Base-by-base conservation (phyloP, 1,139 yeast genomes). In the Taphrina wiesneri region DNA sequence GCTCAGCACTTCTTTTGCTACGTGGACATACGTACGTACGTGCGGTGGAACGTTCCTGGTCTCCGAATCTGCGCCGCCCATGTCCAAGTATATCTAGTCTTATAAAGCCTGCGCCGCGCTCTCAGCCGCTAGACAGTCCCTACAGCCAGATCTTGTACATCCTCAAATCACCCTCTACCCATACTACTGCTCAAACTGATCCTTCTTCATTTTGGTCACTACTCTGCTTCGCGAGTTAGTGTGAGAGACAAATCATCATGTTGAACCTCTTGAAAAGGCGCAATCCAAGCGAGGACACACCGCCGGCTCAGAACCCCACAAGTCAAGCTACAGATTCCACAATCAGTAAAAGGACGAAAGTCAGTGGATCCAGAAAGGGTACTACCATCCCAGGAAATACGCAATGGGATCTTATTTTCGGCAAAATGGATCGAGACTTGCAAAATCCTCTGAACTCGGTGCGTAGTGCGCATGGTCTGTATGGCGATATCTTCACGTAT, bases 381-480 rank as follows among this genome's bases (percentile, higher is more conserved):
- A 52, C 41, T 1, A 43, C 56, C 6, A 32, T 52, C 1, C 56
- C 56, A 21, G 56, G 56, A 1, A 52, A 52, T 17, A 15, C 56
- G 6, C 41, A 52, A 21, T 21, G 25, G 45, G 56, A 34, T 3
- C 45, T 52, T 13, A 17, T 52, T 1, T 3, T 11, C 13, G 56
- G 56, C 41, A 34, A 32, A 7, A n/a, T 52, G 11, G 56, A 17
- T 6, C 41, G 56, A 4, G 56, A 52, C 17, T 5, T 52, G 23
- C 45, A 32, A 4, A 52, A 52, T 6, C 56, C 56, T 7, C 45
- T 52, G 26, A 52, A 52, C 13, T 52, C 56, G 30, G 56, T 52
- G 45, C 41, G 45, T 15, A 52, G 56, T 19, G 56, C 56, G 11
- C 56, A 52, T 4, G 45, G 23, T 7, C 7, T 52, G 1, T 52